Evolutionary conservation across 2,329 filamentous ascomycete genomes (phyloP).

Genomic region (Claviceps sp.): DNA sequence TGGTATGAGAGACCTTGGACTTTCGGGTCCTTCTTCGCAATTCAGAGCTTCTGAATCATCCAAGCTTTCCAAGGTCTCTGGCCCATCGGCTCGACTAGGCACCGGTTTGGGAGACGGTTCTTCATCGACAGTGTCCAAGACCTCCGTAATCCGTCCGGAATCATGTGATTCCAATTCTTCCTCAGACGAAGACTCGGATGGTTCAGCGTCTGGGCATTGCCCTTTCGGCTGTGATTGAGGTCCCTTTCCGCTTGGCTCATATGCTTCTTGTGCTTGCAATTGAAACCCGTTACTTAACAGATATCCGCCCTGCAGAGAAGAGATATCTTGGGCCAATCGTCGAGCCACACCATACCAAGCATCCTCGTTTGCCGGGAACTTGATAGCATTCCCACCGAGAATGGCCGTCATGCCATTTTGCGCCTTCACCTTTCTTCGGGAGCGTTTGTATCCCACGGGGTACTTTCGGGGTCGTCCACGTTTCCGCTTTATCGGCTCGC

Average conservation of each 20-base stretch:
- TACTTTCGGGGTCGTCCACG: conserved; percentile 12
- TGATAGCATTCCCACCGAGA: conserved; percentile 1
- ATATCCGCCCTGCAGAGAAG: conserved; percentile 6
- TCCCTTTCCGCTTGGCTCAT: background rate
- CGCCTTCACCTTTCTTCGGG: conserved; percentile 3
- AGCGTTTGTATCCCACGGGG: conserved; percentile 5
- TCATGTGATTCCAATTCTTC: background rate
- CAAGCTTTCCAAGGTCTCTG: background rate
- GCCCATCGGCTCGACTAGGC: background rate
- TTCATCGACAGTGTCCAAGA: background rate
- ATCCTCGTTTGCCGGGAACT: conserved; percentile 8
- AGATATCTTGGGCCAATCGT: conserved; percentile 5
- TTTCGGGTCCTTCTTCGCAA: background rate
- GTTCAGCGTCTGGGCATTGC: no score
- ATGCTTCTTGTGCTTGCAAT: background rate
- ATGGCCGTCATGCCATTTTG: conserved; percentile 6
- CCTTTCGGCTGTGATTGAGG: background rate
- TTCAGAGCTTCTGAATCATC: background rate
- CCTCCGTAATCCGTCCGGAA: conserved; percentile 1
- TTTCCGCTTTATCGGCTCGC: conserved; percentile 9
- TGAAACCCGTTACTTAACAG: conserved; percentile 3
- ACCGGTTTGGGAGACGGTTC: background rate
- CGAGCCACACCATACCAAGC: conserved; percentile 7
- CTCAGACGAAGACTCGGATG: background rate
- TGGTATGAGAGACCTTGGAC: background rate